A percentile compares a stretch with the other conserved stretches of the same genome.
Conservation (phyloP, 495 filamentous ascomycete genomes). For the Penicillium coffeae region DNA sequence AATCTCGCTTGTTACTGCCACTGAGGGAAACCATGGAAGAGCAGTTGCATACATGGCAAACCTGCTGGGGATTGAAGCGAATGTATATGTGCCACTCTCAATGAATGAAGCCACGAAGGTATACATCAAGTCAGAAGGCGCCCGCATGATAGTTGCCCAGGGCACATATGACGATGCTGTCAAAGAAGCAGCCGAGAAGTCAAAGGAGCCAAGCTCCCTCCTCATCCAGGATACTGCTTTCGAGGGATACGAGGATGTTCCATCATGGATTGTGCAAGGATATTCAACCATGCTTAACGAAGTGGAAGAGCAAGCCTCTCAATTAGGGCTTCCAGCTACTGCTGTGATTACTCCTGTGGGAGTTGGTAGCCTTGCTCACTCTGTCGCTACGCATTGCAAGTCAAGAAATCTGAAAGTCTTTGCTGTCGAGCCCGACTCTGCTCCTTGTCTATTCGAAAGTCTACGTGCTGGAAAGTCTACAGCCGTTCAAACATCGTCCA, state of each 20-base stretch:
- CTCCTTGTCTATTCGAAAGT: slow-evolving; percentile 54
- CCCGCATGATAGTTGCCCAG: slow-evolving; percentile 44
- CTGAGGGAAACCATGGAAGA: slow-evolving; percentile 71
- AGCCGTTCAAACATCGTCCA: slow-evolving; percentile 45
- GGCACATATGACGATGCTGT: slow-evolving; percentile 62
- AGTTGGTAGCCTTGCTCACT: slow-evolving; percentile 62
- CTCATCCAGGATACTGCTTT: slow-evolving; percentile 65
- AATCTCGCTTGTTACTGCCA: slow-evolving; percentile 49
- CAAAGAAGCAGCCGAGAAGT: slow-evolving; percentile 33
- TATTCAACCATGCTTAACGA: slow-evolving; percentile 67
- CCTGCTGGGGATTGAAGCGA: slow-evolving; percentile 46
- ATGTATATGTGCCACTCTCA: slow-evolving; percentile 53
- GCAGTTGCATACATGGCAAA: slow-evolving; percentile 62
- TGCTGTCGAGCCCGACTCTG: slow-evolving; percentile 61
- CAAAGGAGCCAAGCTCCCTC: slow-evolving; percentile 32
- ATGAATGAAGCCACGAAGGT: slow-evolving; percentile 50
- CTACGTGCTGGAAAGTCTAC: slow-evolving; percentile 42
- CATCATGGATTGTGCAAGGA: slow-evolving; percentile 68
- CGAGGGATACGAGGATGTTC: slow-evolving; percentile 58
- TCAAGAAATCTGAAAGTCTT: slow-evolving; percentile 37
- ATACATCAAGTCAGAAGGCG: slow-evolving; percentile 56
- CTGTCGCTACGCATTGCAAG: slow-evolving; percentile 58
- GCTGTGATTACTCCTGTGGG: slow-evolving; percentile 57
- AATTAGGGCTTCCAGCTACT: slow-evolving; percentile 25
- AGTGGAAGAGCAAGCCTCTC: slow-evolving; percentile 50